A percentile compares a stretch with the other conserved stretches of the same genome.
Conservation (phyloP, 2,329 filamentous ascomycete species). For the Colletotrichum zoysiae region DNA sequence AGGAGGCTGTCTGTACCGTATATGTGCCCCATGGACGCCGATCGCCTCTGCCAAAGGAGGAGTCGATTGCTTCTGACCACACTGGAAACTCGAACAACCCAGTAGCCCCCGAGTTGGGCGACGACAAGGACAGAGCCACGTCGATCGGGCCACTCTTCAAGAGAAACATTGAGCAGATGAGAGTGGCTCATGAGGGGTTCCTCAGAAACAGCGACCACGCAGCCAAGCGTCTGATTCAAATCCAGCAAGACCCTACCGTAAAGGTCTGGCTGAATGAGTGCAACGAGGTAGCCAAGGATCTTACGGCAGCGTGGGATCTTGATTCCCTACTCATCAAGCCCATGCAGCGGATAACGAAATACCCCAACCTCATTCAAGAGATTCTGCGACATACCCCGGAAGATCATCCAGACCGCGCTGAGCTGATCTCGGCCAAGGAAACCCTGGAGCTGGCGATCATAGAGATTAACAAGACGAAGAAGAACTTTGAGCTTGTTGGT, state of each 20-base stretch:
- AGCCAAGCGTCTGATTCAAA: slow-evolving; percentile 70
- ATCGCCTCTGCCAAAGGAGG: slow-evolving; percentile 56
- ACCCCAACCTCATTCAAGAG: slow-evolving; percentile 86
- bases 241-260: slow-evolving; percentile 73
- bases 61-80: slow-evolving; percentile 56
- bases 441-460: slow-evolving; percentile 76
- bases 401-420: slow-evolving; percentile 84
- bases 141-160: slow-evolving; percentile 67
- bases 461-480: slow-evolving; percentile 96
- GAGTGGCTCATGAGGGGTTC: slow-evolving; percentile 71
- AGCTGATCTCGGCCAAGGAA: slow-evolving; percentile 67
- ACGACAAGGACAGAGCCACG: slow-evolving; percentile 66
- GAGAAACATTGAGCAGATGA: slow-evolving; percentile 71
- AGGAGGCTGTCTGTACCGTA: slow-evolving; percentile 81
- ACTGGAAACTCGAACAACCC: slow-evolving; percentile 50
- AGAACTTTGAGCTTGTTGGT: slow-evolving; percentile 91
- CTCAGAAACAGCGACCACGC: slow-evolving; percentile 73
- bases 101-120: slow-evolving; percentile 58
- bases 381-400: slow-evolving; percentile 82
- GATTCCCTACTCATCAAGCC: slow-evolving; percentile 98
- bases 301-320: slow-evolving; percentile 94
- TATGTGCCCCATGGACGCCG: slow-evolving; percentile 74
- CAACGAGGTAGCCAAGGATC: slow-evolving; percentile 89
- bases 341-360: slow-evolving; percentile 94
- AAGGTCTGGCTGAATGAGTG: slow-evolving; percentile 94